A percentile compares a stretch with the other conserved stretches of the same genome.
Evolutionary conservation across 371 early-diverging fungal species (phyloP).

Genomic region (Mucor circinelloides): DNA sequence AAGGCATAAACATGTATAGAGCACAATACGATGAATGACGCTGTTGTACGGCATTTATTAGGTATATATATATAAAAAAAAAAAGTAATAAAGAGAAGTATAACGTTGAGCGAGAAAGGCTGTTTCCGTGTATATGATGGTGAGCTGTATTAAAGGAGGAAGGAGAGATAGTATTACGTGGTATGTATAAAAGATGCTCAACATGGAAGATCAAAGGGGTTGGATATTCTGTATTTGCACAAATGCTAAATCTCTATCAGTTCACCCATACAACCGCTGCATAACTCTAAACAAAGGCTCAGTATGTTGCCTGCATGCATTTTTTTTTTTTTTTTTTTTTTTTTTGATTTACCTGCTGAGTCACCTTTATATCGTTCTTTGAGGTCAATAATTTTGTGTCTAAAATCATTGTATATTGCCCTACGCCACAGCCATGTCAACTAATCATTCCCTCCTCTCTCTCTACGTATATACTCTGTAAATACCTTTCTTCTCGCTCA

Average conservation of each 20-base stretch:
- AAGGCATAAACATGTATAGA: background rate
- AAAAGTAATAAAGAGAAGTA: background rate
- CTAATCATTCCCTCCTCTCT: background rate
- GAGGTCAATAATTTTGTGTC: constrained; percentile 1
- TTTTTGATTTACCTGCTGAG: constrained; percentile 7
- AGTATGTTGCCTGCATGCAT: background rate
- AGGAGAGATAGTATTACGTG: background rate
- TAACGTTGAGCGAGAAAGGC: background rate
- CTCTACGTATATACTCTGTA: background rate
- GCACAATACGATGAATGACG: background rate
- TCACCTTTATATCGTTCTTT: constrained; percentile 11
- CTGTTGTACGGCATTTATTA: background rate
- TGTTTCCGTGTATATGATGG: background rate
- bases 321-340: no score
- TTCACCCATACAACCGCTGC: constrained; percentile 15
- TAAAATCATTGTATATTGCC: constrained; percentile 1
- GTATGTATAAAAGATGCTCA: background rate
- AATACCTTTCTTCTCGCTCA: constrained; percentile 19
- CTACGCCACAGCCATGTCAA: constrained; percentile 1
- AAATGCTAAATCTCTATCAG: constrained; percentile 7
- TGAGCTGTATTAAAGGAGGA: background rate
- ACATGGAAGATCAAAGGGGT: background rate
- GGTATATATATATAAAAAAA: no score
- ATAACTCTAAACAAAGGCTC: constrained; percentile 6
- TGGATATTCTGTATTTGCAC: background rate